Percentiles rank a stretch among this genome's conserved stretches.
phyloP scores from a whole-genome alignment of 2,329 filamentous ascomycete genomes.

The Fusarium newnesense region DNA sequence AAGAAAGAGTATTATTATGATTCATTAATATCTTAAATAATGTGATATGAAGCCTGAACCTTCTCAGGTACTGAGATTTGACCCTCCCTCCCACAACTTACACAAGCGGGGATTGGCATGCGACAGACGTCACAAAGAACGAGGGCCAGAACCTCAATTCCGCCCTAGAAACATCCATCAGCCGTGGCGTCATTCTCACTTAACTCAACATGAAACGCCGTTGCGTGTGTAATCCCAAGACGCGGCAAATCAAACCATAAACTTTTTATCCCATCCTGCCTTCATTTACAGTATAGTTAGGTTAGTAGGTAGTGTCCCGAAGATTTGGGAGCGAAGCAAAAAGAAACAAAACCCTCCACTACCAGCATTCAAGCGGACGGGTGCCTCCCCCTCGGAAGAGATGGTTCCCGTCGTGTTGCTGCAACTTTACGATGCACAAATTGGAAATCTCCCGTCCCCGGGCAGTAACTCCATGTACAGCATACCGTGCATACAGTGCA shows the following conservation, averaged over 20 bases:
- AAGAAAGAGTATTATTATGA: no score
- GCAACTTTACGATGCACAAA: slow-evolving; percentile 13
- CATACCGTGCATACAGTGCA: slow-evolving; percentile 37
- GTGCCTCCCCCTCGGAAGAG: slow-evolving; percentile 24
- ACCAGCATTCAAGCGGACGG: slow-evolving; percentile 37
- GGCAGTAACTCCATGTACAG: slow-evolving; percentile 6
- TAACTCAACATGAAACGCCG: not conserved
- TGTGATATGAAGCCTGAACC: not conserved
- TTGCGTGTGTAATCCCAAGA: not conserved
- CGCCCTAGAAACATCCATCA: slow-evolving; percentile 3
- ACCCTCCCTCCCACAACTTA: not conserved
- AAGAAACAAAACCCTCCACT: slow-evolving; percentile 24
- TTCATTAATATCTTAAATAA: no score
- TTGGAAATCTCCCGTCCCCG: slow-evolving; percentile 15
- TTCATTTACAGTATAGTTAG: not conserved
- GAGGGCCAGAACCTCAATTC: slow-evolving; percentile 12
- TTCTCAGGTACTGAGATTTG: not conserved
- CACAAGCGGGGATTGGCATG: slow-evolving; percentile 25
- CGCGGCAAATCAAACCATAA: not conserved
- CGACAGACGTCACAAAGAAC: slow-evolving; percentile 24
- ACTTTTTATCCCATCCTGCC: not conserved
- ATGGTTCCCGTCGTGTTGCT: slow-evolving; percentile 20
- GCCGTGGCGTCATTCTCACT: slow-evolving; percentile 18
- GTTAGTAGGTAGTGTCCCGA: not conserved
- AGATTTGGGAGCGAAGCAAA: slow-evolving; percentile 9